Base-by-base conservation (phyloP, 1,284 basidiomycete genomes). In the Abortiporus biennis region DNA sequence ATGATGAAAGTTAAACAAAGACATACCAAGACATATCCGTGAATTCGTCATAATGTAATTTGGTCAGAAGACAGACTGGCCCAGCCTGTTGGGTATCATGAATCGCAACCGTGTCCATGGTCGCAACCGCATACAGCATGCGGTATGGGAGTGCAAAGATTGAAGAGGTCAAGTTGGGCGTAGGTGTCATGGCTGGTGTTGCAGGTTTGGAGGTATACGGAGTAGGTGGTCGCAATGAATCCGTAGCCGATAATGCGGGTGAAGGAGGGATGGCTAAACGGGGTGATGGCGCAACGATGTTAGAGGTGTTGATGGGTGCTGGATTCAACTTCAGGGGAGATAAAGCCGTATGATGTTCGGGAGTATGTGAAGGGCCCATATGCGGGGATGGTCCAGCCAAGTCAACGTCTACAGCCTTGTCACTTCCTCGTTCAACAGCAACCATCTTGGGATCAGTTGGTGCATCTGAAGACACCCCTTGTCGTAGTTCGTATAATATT, bases 1-100 rank as follows among this genome's bases (percentile, higher is more conserved):
- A n/a, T n/a, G n/a, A n/a, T n/a, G n/a, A n/a, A n/a, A 11, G 44
- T 15, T 22, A 27, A 43, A 42, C 36, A 32, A 31, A 32, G 19
- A 75, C 87, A 48, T 55, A 95, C 95, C 95, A 99, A 34, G 86
- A 80, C 66, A 97, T 74, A 67, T 99, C 95, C 1, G 96, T 99
- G 58, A 98, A 98, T 54, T 94, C 91, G 47, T 96, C 92, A 60
- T 97, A 99, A 66, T 99, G 95, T 52, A 99, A 67, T 58, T 96
- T 97, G 41, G 87, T 91, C 56, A 99, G 79, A 55, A 98, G 73
- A 60, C 92, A 94, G 33, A 98, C 78, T 0, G 95, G 96, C 0
- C 87, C 80, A 1, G 91, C 77, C 67, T 99, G 95, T 63, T 99
- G 95, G 3, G 95, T 98, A 62, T 99, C 95, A 63, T 99, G 95